These are phyloP conservation scores for Syncephalis fuscata DNA, from an alignment of 371 early-diverging fungal genomes.

Conservation along the genomic window DNA sequence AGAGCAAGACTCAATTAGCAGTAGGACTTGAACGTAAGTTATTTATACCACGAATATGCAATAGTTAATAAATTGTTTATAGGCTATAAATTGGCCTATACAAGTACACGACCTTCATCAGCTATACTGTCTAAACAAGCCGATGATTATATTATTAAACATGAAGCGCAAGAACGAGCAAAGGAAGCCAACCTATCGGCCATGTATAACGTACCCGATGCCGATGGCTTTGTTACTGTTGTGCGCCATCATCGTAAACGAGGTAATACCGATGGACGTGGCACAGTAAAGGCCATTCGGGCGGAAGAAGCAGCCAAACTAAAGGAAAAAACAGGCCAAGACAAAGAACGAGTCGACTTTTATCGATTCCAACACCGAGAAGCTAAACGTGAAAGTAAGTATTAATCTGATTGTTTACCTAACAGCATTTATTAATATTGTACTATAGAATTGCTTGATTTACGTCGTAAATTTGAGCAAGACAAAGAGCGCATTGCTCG, in stretches of 20 bases:
- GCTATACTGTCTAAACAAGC: constrained; percentile 36
- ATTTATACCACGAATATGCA: background rate
- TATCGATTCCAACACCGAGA: constrained; percentile 91
- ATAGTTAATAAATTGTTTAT: background rate
- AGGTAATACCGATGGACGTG: constrained; percentile 33
- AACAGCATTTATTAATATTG: background rate
- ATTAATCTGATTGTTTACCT: background rate
- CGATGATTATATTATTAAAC: constrained; percentile 56
- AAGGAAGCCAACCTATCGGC: constrained; percentile 38
- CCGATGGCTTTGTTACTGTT: constrained; percentile 87
- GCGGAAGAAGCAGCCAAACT: constrained; percentile 22
- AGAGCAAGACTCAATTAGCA: background rate
- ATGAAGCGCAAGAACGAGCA: constrained; percentile 63
- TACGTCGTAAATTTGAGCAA: constrained; percentile 81
- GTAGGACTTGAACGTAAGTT: constrained; percentile 2
- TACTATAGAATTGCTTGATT: constrained; percentile 53
- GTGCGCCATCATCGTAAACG: constrained; percentile 41
- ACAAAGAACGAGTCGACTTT: constrained; percentile 66
- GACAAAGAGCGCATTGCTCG: constrained; percentile 72
- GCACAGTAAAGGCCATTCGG: constrained; percentile 34
- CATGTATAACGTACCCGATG: constrained; percentile 67
- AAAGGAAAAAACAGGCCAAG: constrained; percentile 25
- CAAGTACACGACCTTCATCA: constrained; percentile 32
- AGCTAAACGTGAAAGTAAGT: constrained; percentile 64
- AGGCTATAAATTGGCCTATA: constrained; percentile 34